Percentiles rank a stretch among this genome's conserved stretches.
These are phyloP conservation scores for Flaveria sonorensis DNA, from an alignment of 129 eudicot species.

Conservation along the genomic window DNA sequence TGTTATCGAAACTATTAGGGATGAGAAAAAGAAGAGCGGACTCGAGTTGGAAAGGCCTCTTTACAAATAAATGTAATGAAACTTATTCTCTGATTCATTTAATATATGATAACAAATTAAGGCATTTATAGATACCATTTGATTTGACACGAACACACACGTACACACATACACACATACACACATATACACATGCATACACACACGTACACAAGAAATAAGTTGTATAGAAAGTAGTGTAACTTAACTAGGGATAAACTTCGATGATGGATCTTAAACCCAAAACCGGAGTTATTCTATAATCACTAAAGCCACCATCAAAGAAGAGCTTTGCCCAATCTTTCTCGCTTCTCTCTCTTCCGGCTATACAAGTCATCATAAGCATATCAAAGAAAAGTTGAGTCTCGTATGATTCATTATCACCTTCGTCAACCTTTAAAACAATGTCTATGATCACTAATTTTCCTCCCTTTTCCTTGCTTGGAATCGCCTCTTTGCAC, in stretches of 20 bases:
- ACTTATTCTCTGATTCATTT: too few species aligned
- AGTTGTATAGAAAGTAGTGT: too few species aligned
- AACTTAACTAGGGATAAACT: slow-evolving; percentile 30
- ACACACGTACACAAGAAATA: too few species aligned
- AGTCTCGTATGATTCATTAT: slow-evolving; percentile 19
- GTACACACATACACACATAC: too few species aligned
- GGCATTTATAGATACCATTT: too few species aligned
- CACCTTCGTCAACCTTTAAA: slow-evolving; percentile 11
- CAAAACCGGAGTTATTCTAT: slow-evolving; percentile 26
- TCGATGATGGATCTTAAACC: slow-evolving; percentile 40
- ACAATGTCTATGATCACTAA: slow-evolving; percentile 51
- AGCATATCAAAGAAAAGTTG: slow-evolving; percentile 43
- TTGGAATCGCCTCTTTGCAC: slow-evolving; percentile 42
- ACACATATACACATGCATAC: too few species aligned
- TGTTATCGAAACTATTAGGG: too few species aligned
- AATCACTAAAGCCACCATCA: slow-evolving; percentile 37
- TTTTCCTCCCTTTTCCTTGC: slow-evolving; percentile 41
- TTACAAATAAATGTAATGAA: too few species aligned
- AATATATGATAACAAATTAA: too few species aligned
- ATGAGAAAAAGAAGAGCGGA: too few species aligned
- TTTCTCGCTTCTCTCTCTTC: slow-evolving; percentile 41
- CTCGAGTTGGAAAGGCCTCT: too few species aligned
- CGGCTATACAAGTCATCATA: slow-evolving; percentile 31
- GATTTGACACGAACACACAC: too few species aligned
- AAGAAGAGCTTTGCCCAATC: slow-evolving; percentile 43